These are phyloP conservation scores for Colletotrichum ledebouriae DNA, from an alignment of 2,329 filamentous ascomycete species.

Conservation along the genomic window DNA sequence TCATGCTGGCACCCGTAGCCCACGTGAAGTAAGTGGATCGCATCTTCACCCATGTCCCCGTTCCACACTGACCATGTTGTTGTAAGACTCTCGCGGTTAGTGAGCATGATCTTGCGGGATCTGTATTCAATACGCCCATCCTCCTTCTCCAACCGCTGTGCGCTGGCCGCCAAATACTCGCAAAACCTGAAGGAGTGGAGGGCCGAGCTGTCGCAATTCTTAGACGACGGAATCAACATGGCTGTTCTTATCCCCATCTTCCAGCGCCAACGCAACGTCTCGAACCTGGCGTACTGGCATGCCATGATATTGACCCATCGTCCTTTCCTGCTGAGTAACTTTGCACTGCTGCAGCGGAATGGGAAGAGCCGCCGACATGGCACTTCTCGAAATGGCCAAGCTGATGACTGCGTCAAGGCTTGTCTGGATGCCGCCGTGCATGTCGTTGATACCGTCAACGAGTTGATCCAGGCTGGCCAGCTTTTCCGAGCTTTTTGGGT, in stretches of 20 bases:
- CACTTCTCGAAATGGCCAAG: slow-evolving; percentile 21
- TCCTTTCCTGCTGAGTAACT: slow-evolving; percentile 54
- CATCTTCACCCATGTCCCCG: background rate
- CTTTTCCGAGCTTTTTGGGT: slow-evolving; percentile 59
- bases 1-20: slow-evolving; percentile 53
- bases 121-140: slow-evolving; percentile 54
- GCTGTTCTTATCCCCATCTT: slow-evolving; percentile 55
- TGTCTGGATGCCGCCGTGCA: slow-evolving; percentile 57
- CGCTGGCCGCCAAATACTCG: slow-evolving; percentile 48
- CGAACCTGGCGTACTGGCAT: slow-evolving; percentile 59
- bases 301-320: slow-evolving; percentile 56
- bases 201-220: slow-evolving; percentile 51
- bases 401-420: slow-evolving; percentile 43
- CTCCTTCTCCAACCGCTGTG: slow-evolving; percentile 45
- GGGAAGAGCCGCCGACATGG: slow-evolving; percentile 26
- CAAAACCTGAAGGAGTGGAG: slow-evolving; percentile 53
- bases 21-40: slow-evolving; percentile 50
- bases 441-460: slow-evolving; percentile 55
- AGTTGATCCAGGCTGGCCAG: slow-evolving; percentile 51
- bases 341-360: slow-evolving; percentile 46
- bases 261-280: slow-evolving; percentile 56
- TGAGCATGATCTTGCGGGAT: slow-evolving; percentile 52
- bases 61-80: background rate
- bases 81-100: slow-evolving; percentile 51
- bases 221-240: slow-evolving; percentile 54